Evolutionary conservation across 495 filamentous ascomycete species (phyloP), one percentile per base, ranked within the genome.

Genomic region (Extremus antarcticus): DNA sequence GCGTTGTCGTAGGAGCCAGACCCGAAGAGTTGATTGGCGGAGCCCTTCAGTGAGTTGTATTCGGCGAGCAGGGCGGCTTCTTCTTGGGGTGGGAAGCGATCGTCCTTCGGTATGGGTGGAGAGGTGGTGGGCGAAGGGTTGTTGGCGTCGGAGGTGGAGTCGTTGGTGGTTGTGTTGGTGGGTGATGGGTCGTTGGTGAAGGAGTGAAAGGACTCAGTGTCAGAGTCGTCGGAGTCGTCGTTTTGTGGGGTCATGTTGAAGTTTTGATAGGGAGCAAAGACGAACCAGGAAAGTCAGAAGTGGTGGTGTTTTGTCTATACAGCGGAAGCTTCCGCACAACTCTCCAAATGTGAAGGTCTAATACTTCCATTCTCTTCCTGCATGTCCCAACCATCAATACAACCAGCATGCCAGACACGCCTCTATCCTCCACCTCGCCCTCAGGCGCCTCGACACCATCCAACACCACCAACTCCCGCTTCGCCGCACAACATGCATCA

Each of bases 11-110:
- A 95, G 53, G 78, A 79, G 19, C 78, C 78, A 13, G 77, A 77
- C 1, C 75, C 71, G 68, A 95, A 98, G 22, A 89, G 74, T 19
- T 75, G 61, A 65, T 95, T 98, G 10, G 89, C 92, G 59, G 83
- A 75, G 2, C 76, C 61, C 71, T 95, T 94, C 55, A 85, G 83
- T 9, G 78, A 67, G 61, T 86, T 81, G 16, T 89, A 86, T 71
- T 90, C 80, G 25, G 74, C 67, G 25, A 95, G 65, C 40, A 94
- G 76, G 23, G 74, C 50, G 55, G 81, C 77, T 78, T 91, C 87
- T 75, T 91, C 86, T 59, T 86, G 81, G 3, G 87, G 81, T 15
- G 87, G 73, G 66, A 86, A 87, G 21, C 73, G 74, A 1, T 61
- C 47, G 22, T 17, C 19, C 11, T 17, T 1, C 0, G 57, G 38